Evolutionary conservation across 2,329 filamentous ascomycete species (phyloP), one percentile per base, ranked within the genome.

Genomic region (Pseudonectria buxi): DNA sequence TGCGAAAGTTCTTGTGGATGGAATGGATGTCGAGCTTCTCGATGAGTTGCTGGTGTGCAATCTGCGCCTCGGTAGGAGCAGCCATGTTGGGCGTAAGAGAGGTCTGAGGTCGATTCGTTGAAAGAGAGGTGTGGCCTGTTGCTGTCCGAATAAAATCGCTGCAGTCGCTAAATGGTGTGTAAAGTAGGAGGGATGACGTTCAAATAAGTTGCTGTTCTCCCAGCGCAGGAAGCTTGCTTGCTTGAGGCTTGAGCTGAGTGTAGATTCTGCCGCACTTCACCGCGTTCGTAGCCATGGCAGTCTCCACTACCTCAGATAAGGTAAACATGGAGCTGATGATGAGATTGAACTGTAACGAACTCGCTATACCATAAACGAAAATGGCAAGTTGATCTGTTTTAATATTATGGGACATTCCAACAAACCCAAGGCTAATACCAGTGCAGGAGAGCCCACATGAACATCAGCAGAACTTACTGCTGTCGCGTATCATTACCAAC

Each of bases 401-500:
- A 13, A 5, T 10, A 10, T 2, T 18, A 14, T 9, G 14, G 10
- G 26, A 2, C 10, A 2, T 26, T 33, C 40, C 33, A 37, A 37
- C 26, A 10, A 14, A 3, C 22, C 7, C 26, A 3, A 14, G 14
- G 13, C 28, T 30, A 30, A 30, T 16, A 11, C 13, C 7, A n/a
- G 14, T 6, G 3, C 33, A 83, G 90, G 92, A 98, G 63, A 95
- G 86, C 54, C 92, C 92, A 26, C 92, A 98, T 58, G 92, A 96
- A 61, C 89, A 96, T 52, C 92, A 96, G 70, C 90, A 98, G 71
- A 94, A 84, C 55, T 72, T 95, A 35, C 74, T 98, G 53, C 76
- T 96, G 30, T 92, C 87, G 14, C 86, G 92, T 43, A 95, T 98
- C 65, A 94, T 95, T 65, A 92, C 83, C 57, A 98, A 98, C 57